Evolutionary conservation across 139 green algal genomes (phyloP).

Genomic region (Yamagishiella unicocca): DNA sequence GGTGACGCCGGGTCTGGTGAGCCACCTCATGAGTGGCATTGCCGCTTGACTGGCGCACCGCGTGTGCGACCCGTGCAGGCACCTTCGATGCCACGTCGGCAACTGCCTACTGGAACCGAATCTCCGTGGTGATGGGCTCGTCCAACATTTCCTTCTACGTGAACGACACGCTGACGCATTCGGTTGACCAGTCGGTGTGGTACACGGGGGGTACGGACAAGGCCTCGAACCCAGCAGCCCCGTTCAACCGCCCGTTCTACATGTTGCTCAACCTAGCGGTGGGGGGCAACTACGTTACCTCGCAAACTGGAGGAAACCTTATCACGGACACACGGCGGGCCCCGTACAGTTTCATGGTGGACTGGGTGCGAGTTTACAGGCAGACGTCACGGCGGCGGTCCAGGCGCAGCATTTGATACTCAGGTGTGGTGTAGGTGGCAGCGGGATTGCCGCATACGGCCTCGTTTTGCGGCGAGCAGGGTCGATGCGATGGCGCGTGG

Average conservation of each 20-base stretch:
- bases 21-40: too few relatives aligned
- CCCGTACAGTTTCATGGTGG: neutral
- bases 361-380: slow-evolving; percentile 19
- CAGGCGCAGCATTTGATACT: too few relatives aligned
- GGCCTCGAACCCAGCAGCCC: neutral
- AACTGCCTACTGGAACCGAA: neutral
- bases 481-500: too few relatives aligned
- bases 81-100: neutral
- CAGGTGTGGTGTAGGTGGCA: too few relatives aligned
- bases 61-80: neutral
- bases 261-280: slow-evolving; percentile 29
- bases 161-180: neutral
- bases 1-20: too few relatives aligned
- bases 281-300: neutral
- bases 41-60: too few relatives aligned
- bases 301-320: neutral
- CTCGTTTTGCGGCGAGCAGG: too few relatives aligned
- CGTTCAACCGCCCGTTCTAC: slow-evolving; percentile 17
- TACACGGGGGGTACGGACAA: neutral
- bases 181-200: neutral
- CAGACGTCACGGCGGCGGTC: neutral
- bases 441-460: too few relatives aligned
- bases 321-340: neutral
- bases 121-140: neutral
- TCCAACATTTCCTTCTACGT: slow-evolving; percentile 1